Conservation (phyloP, 2,329 filamentous ascomycete species). For the Acrodontium crateriforme region DNA sequence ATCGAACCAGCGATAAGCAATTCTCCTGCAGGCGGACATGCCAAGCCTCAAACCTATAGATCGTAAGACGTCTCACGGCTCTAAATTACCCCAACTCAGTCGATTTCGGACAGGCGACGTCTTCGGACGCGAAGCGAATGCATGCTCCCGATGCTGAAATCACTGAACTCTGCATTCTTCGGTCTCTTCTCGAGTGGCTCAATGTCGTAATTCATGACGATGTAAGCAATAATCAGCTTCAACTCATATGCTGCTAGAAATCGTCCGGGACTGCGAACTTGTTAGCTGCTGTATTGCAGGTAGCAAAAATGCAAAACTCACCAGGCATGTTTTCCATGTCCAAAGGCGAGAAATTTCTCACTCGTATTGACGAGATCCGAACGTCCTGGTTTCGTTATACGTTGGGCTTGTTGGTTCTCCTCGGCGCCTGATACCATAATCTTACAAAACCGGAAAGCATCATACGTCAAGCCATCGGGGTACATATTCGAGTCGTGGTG, state of each 20-base stretch:
- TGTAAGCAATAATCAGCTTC: conserved; percentile 24
- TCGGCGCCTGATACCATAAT: conserved; percentile 9
- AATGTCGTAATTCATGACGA: conserved; percentile 25
- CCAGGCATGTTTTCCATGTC: conserved; percentile 20
- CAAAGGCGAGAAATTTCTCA: conserved; percentile 18
- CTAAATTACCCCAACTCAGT: too few relatives aligned
- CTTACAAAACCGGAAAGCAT: conserved; percentile 20
- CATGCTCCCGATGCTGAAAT: conserved; percentile 2
- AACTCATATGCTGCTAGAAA: conserved; percentile 26
- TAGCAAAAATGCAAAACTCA: conserved; percentile 1
- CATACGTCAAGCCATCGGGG: conserved; percentile 14
- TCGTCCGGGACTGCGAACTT: conserved; percentile 21
- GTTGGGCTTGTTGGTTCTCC: conserved; percentile 1
- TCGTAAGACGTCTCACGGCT: too few relatives aligned
- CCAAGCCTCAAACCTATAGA: too few relatives aligned
- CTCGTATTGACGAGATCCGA: conserved; percentile 12
- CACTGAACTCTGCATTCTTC: conserved; percentile 2
- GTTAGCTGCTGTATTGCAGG: too few relatives aligned
- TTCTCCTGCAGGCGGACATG: too few relatives aligned
- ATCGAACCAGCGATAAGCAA: too few relatives aligned
- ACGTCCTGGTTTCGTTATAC: conserved; percentile 2
- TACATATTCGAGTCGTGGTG: conserved; percentile 21
- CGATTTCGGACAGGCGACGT: too few relatives aligned
- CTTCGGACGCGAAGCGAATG: conserved; percentile 1
- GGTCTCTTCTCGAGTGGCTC: conserved; percentile 7